These are phyloP conservation scores for Alloteropsis angusta DNA, from an alignment of 202 grass and related monocot species.

Conservation along the genomic window DNA sequence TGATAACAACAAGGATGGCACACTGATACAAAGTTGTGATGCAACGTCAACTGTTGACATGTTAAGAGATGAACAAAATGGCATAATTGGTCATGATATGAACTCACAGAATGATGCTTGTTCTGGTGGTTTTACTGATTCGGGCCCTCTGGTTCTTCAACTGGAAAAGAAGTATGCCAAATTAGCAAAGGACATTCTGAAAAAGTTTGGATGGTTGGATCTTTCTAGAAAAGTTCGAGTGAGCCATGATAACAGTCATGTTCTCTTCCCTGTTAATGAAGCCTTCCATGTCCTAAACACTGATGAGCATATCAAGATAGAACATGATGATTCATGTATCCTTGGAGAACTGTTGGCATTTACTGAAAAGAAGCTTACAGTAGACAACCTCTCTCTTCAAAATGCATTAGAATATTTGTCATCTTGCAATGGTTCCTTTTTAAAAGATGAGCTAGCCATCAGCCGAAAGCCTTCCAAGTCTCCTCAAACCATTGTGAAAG, in stretches of 20 bases:
- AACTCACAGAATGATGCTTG: background rate
- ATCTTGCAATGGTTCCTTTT: slow-evolving; percentile 44
- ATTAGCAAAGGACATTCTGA: slow-evolving; percentile 71
- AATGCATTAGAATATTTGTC: slow-evolving; percentile 50
- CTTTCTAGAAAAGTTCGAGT: slow-evolving; percentile 75
- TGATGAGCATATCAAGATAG: slow-evolving; percentile 27
- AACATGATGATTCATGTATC: slow-evolving; percentile 19
- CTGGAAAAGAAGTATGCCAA: slow-evolving; percentile 76
- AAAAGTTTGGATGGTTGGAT: slow-evolving; percentile 84
- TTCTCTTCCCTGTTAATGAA: slow-evolving; percentile 61
- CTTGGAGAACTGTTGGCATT: slow-evolving; percentile 20
- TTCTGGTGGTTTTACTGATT: slow-evolving; percentile 13
- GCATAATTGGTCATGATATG: background rate
- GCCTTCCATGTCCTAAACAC: slow-evolving; percentile 35
- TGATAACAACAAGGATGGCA: slow-evolving; percentile 7
- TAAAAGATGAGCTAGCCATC: slow-evolving; percentile 50
- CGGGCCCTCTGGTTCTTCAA: slow-evolving; percentile 44
- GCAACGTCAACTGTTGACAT: slow-evolving; percentile 6
- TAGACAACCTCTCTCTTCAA: slow-evolving; percentile 25
- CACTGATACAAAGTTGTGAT: background rate
- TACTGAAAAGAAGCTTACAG: slow-evolving; percentile 26
- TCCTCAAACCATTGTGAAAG: slow-evolving; percentile 66
- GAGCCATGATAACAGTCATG: slow-evolving; percentile 41
- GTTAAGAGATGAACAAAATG: slow-evolving; percentile 16
- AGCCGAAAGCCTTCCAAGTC: slow-evolving; percentile 55